These are phyloP conservation scores for Paramecium sexaurelia DNA, from an alignment of 73 alveolate genomes.

Conservation along the genomic window DNA sequence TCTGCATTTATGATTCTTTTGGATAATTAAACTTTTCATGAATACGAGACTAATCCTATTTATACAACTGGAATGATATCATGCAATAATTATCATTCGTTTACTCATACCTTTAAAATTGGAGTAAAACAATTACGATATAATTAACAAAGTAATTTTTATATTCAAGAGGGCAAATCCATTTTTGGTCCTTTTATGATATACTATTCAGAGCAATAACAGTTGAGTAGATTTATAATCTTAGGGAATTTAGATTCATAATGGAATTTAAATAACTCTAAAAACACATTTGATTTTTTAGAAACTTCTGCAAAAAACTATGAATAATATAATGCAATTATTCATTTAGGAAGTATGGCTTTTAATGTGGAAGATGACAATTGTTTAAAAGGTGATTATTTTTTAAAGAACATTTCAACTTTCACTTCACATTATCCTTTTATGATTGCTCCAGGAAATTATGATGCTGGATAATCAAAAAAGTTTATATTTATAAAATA, in stretches of 20 bases:
- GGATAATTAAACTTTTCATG: not conserved
- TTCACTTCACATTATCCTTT: constrained; percentile 28
- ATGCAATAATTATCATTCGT: not conserved
- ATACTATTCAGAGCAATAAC: not conserved
- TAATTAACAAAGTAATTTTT: not conserved
- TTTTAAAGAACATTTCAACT: not conserved
- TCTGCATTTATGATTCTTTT: not conserved
- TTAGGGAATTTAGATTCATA: constrained; percentile 13
- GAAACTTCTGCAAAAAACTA: not conserved
- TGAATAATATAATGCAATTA: not conserved
- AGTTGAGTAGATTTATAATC: not conserved
- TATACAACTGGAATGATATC: not conserved
- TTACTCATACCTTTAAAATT: not conserved
- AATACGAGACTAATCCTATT: not conserved
- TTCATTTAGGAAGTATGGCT: constrained; percentile 26
- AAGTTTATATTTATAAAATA: not conserved
- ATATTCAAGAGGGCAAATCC: not conserved
- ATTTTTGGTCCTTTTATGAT: not conserved
- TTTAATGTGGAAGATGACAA: not conserved
- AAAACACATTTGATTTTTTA: not conserved
- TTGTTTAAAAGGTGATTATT: constrained; percentile 27
- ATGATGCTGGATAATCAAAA: constrained; percentile 14
- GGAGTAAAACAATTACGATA: not conserved
- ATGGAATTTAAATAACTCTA: not conserved
- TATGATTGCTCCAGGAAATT: constrained; percentile 29